These are phyloP conservation scores for Atalantia buxifolia DNA, from an alignment of 345 rosid species.

Conservation along the genomic window DNA sequence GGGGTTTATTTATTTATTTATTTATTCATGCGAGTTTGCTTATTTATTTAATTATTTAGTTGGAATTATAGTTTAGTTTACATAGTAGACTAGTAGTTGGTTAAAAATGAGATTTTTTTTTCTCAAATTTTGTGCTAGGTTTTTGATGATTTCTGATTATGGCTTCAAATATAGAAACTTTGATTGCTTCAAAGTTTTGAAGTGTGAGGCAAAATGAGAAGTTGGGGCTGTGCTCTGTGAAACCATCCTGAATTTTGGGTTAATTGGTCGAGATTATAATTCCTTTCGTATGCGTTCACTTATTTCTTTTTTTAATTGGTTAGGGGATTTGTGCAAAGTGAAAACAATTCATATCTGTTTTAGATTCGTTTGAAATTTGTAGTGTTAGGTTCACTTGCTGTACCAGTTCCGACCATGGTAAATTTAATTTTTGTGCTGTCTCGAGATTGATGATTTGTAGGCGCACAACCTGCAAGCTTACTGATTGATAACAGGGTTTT, in stretches of 20 bases:
- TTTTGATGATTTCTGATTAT: background rate
- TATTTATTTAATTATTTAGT: background rate
- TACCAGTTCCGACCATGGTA: background rate
- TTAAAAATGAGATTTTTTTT: background rate
- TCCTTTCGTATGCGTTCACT: background rate
- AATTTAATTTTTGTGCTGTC: background rate
- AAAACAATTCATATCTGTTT: background rate
- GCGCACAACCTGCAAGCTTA: background rate
- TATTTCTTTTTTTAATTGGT: background rate
- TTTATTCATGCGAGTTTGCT: background rate
- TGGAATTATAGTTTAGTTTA: background rate
- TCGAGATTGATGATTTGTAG: background rate
- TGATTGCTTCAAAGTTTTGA: background rate
- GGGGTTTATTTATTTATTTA: constrained; percentile 1
- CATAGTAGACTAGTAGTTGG: background rate
- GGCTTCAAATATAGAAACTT: background rate
- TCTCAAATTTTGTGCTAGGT: background rate
- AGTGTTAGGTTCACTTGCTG: background rate
- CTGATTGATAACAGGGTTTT: background rate
- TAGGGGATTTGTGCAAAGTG: background rate
- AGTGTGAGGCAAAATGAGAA: background rate
- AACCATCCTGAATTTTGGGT: background rate
- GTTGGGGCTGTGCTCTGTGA: background rate
- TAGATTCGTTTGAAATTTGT: background rate
- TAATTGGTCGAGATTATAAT: background rate